Conservation (phyloP, 371 early-diverging fungal genomes). For the Synchytrium microbalum region DNA sequence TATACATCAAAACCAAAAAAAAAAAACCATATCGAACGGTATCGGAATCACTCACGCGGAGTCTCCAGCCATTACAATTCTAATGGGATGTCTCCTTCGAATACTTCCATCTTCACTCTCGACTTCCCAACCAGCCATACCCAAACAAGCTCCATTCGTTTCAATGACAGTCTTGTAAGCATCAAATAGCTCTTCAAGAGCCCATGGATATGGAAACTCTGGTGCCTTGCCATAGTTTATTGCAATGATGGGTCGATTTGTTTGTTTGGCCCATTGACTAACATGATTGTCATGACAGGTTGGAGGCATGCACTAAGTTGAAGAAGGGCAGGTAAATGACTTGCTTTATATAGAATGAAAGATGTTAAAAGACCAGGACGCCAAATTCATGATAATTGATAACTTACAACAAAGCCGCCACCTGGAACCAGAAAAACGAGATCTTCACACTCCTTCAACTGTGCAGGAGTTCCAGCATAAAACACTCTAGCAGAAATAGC, state of each 20-base stretch:
- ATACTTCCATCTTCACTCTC: constrained; percentile 20
- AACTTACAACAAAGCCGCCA: constrained; percentile 68
- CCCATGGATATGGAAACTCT: constrained; percentile 88
- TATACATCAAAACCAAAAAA: neutral
- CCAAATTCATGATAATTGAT: too few species aligned
- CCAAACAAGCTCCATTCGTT: constrained; percentile 32
- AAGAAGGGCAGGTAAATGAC: constrained; percentile 35
- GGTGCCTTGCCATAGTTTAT: constrained; percentile 94
- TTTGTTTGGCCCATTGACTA: constrained; percentile 32
- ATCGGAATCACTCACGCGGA: constrained; percentile 84
- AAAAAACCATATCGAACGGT: too few species aligned
- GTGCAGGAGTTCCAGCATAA: constrained; percentile 37
- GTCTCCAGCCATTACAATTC: constrained; percentile 76
- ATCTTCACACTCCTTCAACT: constrained; percentile 40
- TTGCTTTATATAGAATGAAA: constrained; percentile 39
- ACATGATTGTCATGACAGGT: constrained; percentile 38
- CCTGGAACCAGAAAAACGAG: constrained; percentile 76
- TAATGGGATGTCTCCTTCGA: constrained; percentile 31
- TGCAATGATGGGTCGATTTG: constrained; percentile 52
- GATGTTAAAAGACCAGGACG: constrained; percentile 75
- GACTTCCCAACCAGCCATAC: constrained; percentile 50
- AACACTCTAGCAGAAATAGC: constrained; percentile 38
- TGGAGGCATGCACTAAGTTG: constrained; percentile 24
- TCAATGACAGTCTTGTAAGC: constrained; percentile 53
- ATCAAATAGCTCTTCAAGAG: constrained; percentile 87